Evolutionary conservation across 345 rosid species (phyloP), one percentile per base, ranked within the genome.

Genomic region (Lepidium didymum): DNA sequence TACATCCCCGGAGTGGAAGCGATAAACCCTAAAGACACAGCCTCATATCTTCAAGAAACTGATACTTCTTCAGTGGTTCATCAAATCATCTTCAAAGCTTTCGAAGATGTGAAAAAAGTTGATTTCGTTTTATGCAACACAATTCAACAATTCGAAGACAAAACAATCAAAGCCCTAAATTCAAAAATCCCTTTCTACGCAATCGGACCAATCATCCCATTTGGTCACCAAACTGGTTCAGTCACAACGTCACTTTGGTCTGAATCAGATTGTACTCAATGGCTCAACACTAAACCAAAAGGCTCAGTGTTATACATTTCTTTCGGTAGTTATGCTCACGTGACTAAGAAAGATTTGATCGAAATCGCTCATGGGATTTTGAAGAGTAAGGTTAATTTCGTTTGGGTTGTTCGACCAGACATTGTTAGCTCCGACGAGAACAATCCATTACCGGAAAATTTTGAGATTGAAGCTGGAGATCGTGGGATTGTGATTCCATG

Each of bases 371-470:
- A 72, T 0, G 98, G 94, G 62, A 81, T 93, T 9, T 37, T 66
- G 4, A 47, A 38, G 7, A 85, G 96, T 47, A 42, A 64, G 31
- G 96, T 85, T 27, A 78, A 62, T 41, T 93, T 90, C 69, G 42
- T 93, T n/a, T 90, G 96, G 98, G 97, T 88, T 65, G 86, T 93
- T 10, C 77, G 92, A 1, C 83, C 88, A 1, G 97, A 90, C 42
- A 84, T 90, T 8, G 92, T 90, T 1, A 86, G 90, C 81, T 83
- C 97, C 1, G 75, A 81, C 15, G 90, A 84, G 15, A 42, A 34
- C 0, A 75, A 85, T 18, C 87, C 84, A 0, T 56, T 93, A 23
- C 94, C 98, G 33, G 81, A 62, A 1, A 80, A 77, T 8, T 90
- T 77, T 36, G 72, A 75, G 36, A 70, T 82, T 19, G 77, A 76